Conservation (phyloP, 331 rosid genomes). For the Phaseolus coccineus region DNA sequence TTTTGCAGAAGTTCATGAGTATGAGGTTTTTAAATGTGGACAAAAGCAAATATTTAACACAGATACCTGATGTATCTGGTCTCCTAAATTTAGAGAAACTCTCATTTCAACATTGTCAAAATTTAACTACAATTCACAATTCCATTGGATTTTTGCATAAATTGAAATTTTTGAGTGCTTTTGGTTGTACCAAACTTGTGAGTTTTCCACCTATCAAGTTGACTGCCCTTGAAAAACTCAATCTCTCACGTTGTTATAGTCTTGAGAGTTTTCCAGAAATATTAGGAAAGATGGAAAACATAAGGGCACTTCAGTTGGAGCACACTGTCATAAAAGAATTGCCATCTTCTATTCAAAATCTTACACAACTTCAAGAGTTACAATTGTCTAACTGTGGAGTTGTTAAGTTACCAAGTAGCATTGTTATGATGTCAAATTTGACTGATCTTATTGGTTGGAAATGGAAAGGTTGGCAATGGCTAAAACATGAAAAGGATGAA, state of each 20-base stretch:
- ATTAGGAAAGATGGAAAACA: slow-evolving; percentile 2
- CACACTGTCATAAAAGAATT: not conserved
- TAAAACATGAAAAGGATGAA: not conserved
- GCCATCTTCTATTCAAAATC: not conserved
- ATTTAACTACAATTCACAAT: not conserved
- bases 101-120: not conserved
- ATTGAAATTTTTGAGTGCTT: not conserved
- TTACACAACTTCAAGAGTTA: not conserved
- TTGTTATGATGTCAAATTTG: not conserved
- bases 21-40: not conserved
- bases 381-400: not conserved
- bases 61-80: slow-evolving; percentile 21
- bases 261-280: slow-evolving; percentile 13
- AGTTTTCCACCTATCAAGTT: not conserved
- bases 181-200: not conserved
- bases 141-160: not conserved
- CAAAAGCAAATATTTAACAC: not conserved
- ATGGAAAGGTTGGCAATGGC: slow-evolving; percentile 23
- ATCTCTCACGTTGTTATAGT: not conserved
- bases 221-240: not conserved
- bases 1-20: not conserved
- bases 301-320: not conserved
- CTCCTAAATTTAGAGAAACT: slow-evolving; percentile 14
- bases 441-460: not conserved
- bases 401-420: slow-evolving; percentile 7